phyloP scores from a whole-genome alignment of 1,284 basidiomycete species.

The Flammula alnicola region DNA sequence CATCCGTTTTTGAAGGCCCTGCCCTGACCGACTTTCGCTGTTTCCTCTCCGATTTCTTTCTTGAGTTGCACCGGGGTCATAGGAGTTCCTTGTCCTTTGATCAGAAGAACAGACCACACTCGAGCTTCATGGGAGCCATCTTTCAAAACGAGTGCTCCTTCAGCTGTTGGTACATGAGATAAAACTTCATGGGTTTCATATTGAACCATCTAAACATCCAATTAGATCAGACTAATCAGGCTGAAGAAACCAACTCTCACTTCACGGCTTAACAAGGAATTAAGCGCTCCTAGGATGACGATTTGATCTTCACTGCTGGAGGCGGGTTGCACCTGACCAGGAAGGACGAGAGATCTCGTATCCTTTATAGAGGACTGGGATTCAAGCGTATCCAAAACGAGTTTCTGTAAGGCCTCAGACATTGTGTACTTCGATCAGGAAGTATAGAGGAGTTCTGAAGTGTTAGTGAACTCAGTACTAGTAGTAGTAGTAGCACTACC shows the following conservation, averaged over 20 bases:
- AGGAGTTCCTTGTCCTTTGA: conserved; percentile 70
- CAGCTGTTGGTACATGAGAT: conserved; percentile 75
- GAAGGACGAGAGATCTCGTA: conserved; percentile 72
- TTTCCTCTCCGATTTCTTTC: conserved; percentile 79
- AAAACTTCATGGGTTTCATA: conserved; percentile 82
- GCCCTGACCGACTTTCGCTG: conserved; percentile 90
- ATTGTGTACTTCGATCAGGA: conserved; percentile 39
- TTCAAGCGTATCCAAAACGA: conserved; percentile 77
- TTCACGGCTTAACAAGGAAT: conserved; percentile 86
- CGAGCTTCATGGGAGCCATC: conserved; percentile 94
- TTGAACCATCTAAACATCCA: conserved; percentile 74
- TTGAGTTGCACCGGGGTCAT: conserved; percentile 73
- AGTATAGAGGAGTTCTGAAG: neutral
- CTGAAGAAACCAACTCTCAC: conserved; percentile 48
- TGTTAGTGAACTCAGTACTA: too few relatives aligned
- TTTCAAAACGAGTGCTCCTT: conserved; percentile 80
- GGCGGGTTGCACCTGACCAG: conserved; percentile 63
- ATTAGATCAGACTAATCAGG: conserved; percentile 3
- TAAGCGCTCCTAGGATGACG: conserved; percentile 84
- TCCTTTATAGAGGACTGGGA: conserved; percentile 67
- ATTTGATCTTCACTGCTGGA: conserved; percentile 78
- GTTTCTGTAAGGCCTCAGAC: conserved; percentile 81
- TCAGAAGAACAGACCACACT: conserved; percentile 85
- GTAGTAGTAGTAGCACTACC: too few relatives aligned
- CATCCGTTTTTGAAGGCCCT: conserved; percentile 98